phyloP scores from a whole-genome alignment of 2,329 filamentous ascomycete genomes.

The Trichoderma gracile region DNA sequence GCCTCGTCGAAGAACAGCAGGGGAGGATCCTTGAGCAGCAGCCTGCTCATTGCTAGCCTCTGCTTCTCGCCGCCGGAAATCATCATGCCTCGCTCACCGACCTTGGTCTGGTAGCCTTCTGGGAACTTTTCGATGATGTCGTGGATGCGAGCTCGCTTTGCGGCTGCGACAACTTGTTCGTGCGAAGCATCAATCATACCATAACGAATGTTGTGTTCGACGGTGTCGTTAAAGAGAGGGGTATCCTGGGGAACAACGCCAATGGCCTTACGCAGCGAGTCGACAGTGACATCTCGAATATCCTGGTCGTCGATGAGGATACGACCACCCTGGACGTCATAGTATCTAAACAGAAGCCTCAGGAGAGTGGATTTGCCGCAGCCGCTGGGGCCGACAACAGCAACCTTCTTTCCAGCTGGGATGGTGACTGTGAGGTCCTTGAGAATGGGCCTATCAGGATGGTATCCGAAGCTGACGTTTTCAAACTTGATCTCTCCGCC shows the following conservation, averaged over 20 bases:
- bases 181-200: conserved; percentile 75
- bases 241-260: conserved; percentile 98
- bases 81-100: conserved; percentile 94
- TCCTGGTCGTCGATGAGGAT: conserved; percentile 95
- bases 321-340: conserved; percentile 81
- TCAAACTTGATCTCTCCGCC: conserved; percentile 93
- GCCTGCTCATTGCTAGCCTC: conserved; percentile 76
- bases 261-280: conserved; percentile 80
- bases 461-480: conserved; percentile 92
- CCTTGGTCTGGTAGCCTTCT: conserved; percentile 86
- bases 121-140: conserved; percentile 78
- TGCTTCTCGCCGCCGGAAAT: conserved; percentile 96
- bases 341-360: conserved; percentile 88
- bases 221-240: conserved; percentile 93
- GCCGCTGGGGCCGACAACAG: conserved; percentile 90
- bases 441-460: conserved; percentile 81
- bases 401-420: conserved; percentile 92
- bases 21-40: conserved; percentile 87
- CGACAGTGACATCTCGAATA: conserved; percentile 76
- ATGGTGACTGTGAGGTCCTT: conserved; percentile 84
- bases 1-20: conserved; percentile 94
- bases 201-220: conserved; percentile 94
- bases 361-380: conserved; percentile 96
- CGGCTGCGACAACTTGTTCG: conserved; percentile 74
- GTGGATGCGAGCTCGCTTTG: conserved; percentile 80